These are phyloP conservation scores for Paxillus rubicundulus DNA, from an alignment of 768 basidiomycete species.

Conservation along the genomic window DNA sequence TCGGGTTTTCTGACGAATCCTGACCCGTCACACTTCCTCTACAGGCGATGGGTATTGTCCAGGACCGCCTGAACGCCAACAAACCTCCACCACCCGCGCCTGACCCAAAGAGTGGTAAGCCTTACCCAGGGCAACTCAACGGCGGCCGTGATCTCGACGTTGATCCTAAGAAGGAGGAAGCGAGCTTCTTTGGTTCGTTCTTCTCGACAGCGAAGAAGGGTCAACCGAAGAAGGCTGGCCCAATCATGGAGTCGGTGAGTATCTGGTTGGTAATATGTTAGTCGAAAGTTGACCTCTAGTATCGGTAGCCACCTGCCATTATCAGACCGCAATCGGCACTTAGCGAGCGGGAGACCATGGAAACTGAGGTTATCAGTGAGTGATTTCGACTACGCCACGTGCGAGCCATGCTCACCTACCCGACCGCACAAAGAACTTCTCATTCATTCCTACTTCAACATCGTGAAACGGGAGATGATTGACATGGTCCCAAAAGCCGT, in stretches of 20 bases:
- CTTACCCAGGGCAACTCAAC: conserved; percentile 65
- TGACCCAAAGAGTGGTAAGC: conserved; percentile 73
- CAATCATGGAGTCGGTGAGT: conserved; percentile 57
- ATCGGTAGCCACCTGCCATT: conserved; percentile 66
- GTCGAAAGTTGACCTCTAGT: conserved; percentile 2
- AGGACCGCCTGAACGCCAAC: conserved; percentile 75
- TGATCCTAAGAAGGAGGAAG: conserved; percentile 83
- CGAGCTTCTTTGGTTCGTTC: conserved; percentile 94
- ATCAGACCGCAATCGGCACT: conserved; percentile 90
- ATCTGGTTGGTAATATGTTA: conserved; percentile 7
- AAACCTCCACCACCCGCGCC: conserved; percentile 56
- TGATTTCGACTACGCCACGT: conserved; percentile 13
- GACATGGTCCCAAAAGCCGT: conserved; percentile 99
- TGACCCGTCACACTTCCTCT: conserved; percentile 5
- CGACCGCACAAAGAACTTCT: conserved; percentile 65
- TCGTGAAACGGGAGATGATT: conserved; percentile 99
- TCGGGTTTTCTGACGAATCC: neutral
- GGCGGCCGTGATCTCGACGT: conserved; percentile 95
- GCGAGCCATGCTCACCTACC: neutral
- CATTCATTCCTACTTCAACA: conserved; percentile 96
- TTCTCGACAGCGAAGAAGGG: conserved; percentile 67
- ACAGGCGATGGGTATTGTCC: conserved; percentile 86
- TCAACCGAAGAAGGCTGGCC: conserved; percentile 61
- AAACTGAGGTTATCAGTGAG: conserved; percentile 99
- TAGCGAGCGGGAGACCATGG: conserved; percentile 94